A percentile compares a stretch with the other conserved stretches of the same genome.
phyloP scores from a whole-genome alignment of 2,329 filamentous ascomycete genomes.

The Exophiala sideris region DNA sequence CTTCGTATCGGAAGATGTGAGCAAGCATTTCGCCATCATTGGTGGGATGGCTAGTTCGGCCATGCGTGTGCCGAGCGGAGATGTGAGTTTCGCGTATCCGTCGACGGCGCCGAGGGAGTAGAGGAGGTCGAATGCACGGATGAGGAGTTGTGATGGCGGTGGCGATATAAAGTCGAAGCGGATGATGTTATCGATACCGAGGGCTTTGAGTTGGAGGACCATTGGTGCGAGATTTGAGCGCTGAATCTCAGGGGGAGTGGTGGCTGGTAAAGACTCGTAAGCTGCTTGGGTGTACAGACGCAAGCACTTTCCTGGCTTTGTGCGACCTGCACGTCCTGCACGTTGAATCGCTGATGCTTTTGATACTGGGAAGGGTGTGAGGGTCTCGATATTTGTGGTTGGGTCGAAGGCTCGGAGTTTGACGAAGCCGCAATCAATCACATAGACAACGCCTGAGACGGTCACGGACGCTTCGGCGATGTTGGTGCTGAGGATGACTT shows the following conservation, averaged over 20 bases:
- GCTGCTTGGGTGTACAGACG: conserved; percentile 79
- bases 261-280: conserved; percentile 63
- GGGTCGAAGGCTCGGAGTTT: conserved; percentile 87
- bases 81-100: conserved; percentile 83
- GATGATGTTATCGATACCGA: conserved; percentile 91
- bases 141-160: conserved; percentile 79
- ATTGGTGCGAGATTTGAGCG: conserved; percentile 85
- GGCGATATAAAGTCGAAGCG: conserved; percentile 85
- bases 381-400: conserved; percentile 76
- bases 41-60: conserved; percentile 90
- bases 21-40: conserved; percentile 88
- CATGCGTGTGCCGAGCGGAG: conserved; percentile 84
- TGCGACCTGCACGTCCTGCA: conserved; percentile 84
- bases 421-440: conserved; percentile 86
- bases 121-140: conserved; percentile 81
- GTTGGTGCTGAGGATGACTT: conserved; percentile 91
- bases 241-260: conserved; percentile 85
- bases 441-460: conserved; percentile 86
- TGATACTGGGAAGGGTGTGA: conserved; percentile 78
- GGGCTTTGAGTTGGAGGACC: conserved; percentile 85
- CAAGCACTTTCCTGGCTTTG: conserved; percentile 88
- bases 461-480: conserved; percentile 96
- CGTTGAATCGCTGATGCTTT: conserved; percentile 91
- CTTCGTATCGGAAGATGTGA: conserved; percentile 59
- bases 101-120: conserved; percentile 85